Evolutionary conservation across 257 asterid genomes (phyloP), one percentile per base, ranked within the genome.

Genomic region (Solanum stenotomum): DNA sequence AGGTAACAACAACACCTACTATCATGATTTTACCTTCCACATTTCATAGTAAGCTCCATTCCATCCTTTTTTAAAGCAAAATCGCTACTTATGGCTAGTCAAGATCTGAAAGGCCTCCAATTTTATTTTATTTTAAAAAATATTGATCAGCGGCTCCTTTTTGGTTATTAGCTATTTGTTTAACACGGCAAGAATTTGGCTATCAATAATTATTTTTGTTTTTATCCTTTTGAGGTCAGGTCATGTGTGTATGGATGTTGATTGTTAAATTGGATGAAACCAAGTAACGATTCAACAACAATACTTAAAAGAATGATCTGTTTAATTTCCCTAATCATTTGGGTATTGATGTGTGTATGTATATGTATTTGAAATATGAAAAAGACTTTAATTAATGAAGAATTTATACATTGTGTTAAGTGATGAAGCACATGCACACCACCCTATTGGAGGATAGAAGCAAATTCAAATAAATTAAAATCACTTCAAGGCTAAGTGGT

Each of bases 381-480:
- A 85, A 65, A 79, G 84, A 83, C 90, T 84, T 89, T 61, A 89
- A 88, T 85, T 34, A 68, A 78, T 91, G 87, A 89, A 85, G 88
- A 89, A 88, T 78, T 77, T 23, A 37, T 68, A 37, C 44, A 83
- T 90, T 88, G 89, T 89, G 87, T 67, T 23, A 74, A 42, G 88
- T 85, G 72, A 88, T 87, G 44, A 89, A 83, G 95, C 98, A 94
- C 98, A 94, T 96, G 98, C 91, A 90, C 13, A 84, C 93, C 98
- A 96, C 95, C 94, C 91, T 89, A 86, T 83, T 90, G 87, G 85
- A 70, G 15, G 44, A 6, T 82, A 68, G 89, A 87, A 90, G 85
- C 71, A 90, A 90, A 87, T 82, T 13, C 10, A 22, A 67, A 23
- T 22, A 27, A 79, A 79, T 23, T 40, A 68, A 20, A 31, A 25